Conservation (phyloP, 2,329 filamentous ascomycete genomes). For the Parastagonospora nodorum region DNA sequence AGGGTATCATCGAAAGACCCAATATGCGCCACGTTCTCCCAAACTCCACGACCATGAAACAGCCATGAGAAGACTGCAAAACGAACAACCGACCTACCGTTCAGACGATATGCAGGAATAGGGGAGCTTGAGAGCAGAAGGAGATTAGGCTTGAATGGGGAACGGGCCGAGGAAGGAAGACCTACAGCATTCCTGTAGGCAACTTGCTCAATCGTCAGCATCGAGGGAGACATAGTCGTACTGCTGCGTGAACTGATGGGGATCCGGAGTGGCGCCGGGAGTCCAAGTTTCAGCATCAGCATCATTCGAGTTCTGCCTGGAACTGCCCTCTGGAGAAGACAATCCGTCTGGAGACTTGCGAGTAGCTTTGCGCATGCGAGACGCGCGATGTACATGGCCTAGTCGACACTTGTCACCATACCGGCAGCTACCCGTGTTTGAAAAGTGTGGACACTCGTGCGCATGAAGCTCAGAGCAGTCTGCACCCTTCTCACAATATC, state of each 20-base stretch:
- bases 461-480: conserved; percentile 82
- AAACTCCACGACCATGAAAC: conserved; percentile 10
- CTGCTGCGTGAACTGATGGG: conserved; percentile 36
- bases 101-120: conserved; percentile 6
- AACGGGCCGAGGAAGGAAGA: conserved; percentile 11
- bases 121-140: conserved; percentile 12
- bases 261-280: background rate
- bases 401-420: conserved; percentile 78
- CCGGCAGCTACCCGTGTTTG: conserved; percentile 82
- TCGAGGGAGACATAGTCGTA: conserved; percentile 38
- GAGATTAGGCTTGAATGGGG: conserved; percentile 16
- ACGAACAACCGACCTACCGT: conserved; percentile 25
- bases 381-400: conserved; percentile 71
- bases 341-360: conserved; percentile 16
- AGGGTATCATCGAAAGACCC: conserved; percentile 31
- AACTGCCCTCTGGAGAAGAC: conserved; percentile 7
- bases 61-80: conserved; percentile 13
- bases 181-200: conserved; percentile 15
- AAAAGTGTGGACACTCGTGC: conserved; percentile 92
- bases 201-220: conserved; percentile 18
- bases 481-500: conserved; percentile 85
- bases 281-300: conserved; percentile 2
- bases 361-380: conserved; percentile 28
- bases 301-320: conserved; percentile 15
- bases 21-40: conserved; percentile 18